Evolutionary conservation across 2,329 filamentous ascomycete species (phyloP).

Genomic region (Alternaria gaisen): DNA sequence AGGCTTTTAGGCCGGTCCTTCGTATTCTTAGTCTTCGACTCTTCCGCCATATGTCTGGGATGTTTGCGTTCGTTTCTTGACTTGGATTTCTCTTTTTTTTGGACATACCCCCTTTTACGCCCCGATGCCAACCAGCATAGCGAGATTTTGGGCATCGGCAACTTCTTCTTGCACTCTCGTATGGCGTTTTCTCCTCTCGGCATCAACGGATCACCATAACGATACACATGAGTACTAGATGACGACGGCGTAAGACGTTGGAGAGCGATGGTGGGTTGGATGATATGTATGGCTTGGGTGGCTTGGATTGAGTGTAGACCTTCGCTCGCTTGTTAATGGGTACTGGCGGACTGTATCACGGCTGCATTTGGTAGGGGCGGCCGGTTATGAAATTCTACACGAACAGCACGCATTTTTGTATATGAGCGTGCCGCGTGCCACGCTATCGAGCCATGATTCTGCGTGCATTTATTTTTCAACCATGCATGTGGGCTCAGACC

Average conservation of each 20-base stretch:
- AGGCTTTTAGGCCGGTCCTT: conserved; percentile 70
- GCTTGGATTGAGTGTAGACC: conserved; percentile 22
- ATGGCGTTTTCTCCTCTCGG: conserved; percentile 31
- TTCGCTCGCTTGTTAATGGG: conserved; percentile 36
- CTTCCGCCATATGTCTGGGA: conserved; percentile 24
- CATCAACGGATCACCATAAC: conserved; percentile 29
- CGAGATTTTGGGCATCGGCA: conserved; percentile 38
- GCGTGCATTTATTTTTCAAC: not conserved
- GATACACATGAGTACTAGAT: conserved; percentile 38
- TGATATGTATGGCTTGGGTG: conserved; percentile 27
- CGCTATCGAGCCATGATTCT: conserved; percentile 10
- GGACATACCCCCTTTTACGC: conserved; percentile 50
- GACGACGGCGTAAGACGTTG: conserved; percentile 22
- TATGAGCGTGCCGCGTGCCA: conserved; percentile 37
- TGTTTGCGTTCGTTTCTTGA: conserved; percentile 33
- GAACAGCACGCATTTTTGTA: conserved; percentile 39
- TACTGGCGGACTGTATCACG: conserved; percentile 25
- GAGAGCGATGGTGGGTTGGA: conserved; percentile 12
- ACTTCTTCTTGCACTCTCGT: conserved; percentile 33
- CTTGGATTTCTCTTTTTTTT: conserved; percentile 34
- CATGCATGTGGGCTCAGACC: not conserved
- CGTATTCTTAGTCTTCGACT: conserved; percentile 18
- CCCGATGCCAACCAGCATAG: conserved; percentile 48
- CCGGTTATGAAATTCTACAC: conserved; percentile 28
- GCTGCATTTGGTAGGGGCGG: conserved; percentile 25